Evolutionary conservation across 2,329 filamentous ascomycete genomes (phyloP), one percentile per base, ranked within the genome.

Genomic region (Phialophora expanda): DNA sequence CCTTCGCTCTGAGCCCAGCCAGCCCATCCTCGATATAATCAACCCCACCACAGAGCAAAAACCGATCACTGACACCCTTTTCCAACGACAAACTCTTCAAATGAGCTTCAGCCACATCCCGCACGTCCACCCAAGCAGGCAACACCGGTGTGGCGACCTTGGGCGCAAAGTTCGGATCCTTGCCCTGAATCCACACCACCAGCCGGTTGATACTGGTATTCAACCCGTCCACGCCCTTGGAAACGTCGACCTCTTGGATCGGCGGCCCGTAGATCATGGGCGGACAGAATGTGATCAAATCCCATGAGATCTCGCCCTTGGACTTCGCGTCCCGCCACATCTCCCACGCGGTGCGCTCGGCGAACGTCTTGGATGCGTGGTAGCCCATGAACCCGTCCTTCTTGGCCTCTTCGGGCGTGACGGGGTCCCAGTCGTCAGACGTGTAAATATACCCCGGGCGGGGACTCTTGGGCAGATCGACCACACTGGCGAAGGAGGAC

Each of bases 401-500:
- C 12, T 76, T 74, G 2, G 82, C 82, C 48, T 81, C 75, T 12
- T 81, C 77, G 65, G 78, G 81, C 0, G 78, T 80, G 34, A 80
- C 73, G 0, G 82, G 81, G 68, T 79, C 82, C 81, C 82, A 86
- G 72, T 85, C 81, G 1, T 72, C 70, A 44, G 82, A 81, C 0
- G 78, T 79, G 74, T 85, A 86, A 0, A 74, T 77, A 70, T 82
- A 77, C 1, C 74, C 79, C 0, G 78, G 75, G 5, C 75, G 66
- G 3, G 66, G 69, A 0, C 78, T 79, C 61, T 78, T 72, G 3
- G 64, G 61, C 8, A 78, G 70, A 70, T 85, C 79, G 61, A 81
- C 69, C 41, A 84, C 80, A 48, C 78, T 75, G 2, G 82, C 83
- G 66, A 85, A 83, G n/a, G 80, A 83, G 64, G 79, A 82, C 20